phyloP scores from a whole-genome alignment of 768 basidiomycete species.

The Lentinus brumalis region DNA sequence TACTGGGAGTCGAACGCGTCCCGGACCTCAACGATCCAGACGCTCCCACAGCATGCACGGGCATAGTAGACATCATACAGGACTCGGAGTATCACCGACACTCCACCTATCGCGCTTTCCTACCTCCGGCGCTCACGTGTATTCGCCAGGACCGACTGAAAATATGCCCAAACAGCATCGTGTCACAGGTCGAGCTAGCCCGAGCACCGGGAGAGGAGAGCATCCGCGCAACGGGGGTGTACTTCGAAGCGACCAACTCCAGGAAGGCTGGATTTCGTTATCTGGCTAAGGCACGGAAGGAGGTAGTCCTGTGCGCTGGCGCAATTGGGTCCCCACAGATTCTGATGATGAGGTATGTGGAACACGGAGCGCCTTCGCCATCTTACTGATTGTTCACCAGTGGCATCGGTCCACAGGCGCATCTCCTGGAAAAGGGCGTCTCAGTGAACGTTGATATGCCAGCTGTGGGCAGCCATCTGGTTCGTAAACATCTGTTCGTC shows the following conservation, averaged over 20 bases:
- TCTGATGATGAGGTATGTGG: constrained; percentile 21
- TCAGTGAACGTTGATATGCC: constrained; percentile 21
- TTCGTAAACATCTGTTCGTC: background rate
- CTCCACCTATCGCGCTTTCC: constrained; percentile 24
- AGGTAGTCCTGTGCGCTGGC: constrained; percentile 23
- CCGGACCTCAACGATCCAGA: constrained; percentile 23
- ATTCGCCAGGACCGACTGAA: constrained; percentile 3
- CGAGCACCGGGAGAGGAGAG: background rate
- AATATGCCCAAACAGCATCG: background rate
- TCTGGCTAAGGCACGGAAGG: constrained; percentile 13
- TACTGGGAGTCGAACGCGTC: constrained; percentile 15
- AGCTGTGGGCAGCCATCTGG: constrained; percentile 29
- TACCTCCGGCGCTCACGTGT: constrained; percentile 11
- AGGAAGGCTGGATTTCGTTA: constrained; percentile 9
- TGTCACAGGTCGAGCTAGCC: background rate
- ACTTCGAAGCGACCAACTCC: constrained; percentile 9
- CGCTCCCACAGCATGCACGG: constrained; percentile 15
- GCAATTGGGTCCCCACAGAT: constrained; percentile 22
- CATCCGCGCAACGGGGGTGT: constrained; percentile 5
- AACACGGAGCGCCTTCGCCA: no score
- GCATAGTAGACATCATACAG: constrained; percentile 21
- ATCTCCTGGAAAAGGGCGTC: constrained; percentile 23
- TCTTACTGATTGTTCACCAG: constrained; percentile 3
- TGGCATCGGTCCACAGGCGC: constrained; percentile 26
- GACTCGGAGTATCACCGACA: constrained; percentile 15